Evolutionary conservation across 352 stramenopile species (phyloP).

Genomic region (Globisporangium megalacanthum): DNA sequence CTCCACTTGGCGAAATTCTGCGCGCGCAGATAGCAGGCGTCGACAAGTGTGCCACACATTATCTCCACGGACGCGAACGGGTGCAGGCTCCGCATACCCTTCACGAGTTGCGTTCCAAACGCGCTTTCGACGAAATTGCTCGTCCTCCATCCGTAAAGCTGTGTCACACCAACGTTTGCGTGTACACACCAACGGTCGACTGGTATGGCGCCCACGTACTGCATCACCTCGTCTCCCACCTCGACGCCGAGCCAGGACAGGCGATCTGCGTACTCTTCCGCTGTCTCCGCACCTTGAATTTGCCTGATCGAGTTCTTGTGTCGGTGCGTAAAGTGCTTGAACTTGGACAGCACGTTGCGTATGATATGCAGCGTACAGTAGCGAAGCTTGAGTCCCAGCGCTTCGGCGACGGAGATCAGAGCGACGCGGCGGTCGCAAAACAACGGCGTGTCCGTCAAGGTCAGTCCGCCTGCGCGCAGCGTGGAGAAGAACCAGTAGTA

Average conservation of each 20-base stretch:
- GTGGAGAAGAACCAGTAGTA: too few species aligned
- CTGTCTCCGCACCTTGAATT: neutral
- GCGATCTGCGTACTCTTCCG: neutral
- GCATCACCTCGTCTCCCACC: neutral
- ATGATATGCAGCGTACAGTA: neutral
- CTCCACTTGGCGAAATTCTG: neutral
- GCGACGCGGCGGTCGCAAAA: too few species aligned
- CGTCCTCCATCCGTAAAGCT: constrained; percentile 5
- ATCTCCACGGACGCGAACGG: constrained; percentile 3
- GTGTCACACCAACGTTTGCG: neutral
- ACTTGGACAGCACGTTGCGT: neutral
- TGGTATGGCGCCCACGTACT: neutral
- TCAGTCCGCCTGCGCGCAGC: neutral
- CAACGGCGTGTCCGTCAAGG: too few species aligned
- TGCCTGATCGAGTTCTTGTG: neutral
- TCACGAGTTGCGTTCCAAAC: constrained; percentile 4
- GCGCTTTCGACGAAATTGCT: constrained; percentile 9
- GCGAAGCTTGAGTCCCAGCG: neutral
- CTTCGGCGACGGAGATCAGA: too few species aligned
- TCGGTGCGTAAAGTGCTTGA: neutral
- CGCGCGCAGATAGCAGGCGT: neutral
- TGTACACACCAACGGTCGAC: neutral
- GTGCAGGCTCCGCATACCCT: neutral
- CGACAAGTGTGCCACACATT: constrained; percentile 4
- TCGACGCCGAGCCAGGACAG: neutral